Base-by-base conservation (phyloP, 2,329 filamentous ascomycete genomes). In the Trichophyton mentagrophytes region DNA sequence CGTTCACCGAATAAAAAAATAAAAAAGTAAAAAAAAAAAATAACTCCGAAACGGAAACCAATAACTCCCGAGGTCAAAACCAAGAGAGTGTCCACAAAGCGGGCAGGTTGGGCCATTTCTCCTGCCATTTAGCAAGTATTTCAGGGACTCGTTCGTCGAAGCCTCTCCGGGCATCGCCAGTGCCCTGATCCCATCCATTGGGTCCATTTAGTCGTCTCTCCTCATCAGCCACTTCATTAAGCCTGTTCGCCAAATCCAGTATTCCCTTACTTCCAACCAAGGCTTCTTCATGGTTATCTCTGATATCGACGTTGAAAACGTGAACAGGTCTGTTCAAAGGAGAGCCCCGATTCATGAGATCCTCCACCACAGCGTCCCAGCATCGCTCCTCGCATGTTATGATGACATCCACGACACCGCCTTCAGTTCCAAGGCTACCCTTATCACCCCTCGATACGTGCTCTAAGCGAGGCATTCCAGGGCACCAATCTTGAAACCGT, bases 271-370 rank as follows among this genome's bases (percentile, higher is more conserved):
- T 93, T 8, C 93, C 93, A 1, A 96, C 82, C 22, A 92, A 80
- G 0, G 93, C 93, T 74, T 99, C 93, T 72, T 99, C 92, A 70
- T 97, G 93, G 70, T 97, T 99, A 75, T 99, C 93, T 73, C 88
- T 92, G 70, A 99, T 99, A 72, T 99, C 93, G 60, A 99, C 87
- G 68, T 99, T 99, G 79, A 99, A 95, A 61, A 99, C 89, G 71
- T 99, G 93, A 0, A 99, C 93, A 0, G 93, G 91, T 1, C 90
- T 80, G 73, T 99, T 99, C 61, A 99, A 79, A 2, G 89, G 87
- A 0, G 87, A 85, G 6, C 92, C 93, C 64, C 95, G 84, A 68
- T 85, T 88, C 64, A 96, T 83, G 59, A 99, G 79, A 72, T 99
- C 92, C 68, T 99, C 93, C 9, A 99, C 82, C 38, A 99, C 93